phyloP scores from a whole-genome alignment of 345 rosid species.

The Salix dunnii region DNA sequence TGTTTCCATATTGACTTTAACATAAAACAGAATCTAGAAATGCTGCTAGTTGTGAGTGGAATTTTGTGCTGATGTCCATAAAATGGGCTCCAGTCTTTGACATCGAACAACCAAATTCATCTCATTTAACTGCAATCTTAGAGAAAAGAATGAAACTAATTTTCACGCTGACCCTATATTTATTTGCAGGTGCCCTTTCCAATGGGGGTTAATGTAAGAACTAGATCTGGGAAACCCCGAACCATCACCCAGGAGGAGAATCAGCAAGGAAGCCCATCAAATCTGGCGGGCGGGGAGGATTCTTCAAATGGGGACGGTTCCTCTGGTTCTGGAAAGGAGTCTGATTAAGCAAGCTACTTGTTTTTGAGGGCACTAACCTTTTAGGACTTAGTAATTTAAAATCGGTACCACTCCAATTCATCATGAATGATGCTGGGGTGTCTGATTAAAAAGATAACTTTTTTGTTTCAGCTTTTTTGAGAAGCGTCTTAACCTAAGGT shows the following conservation, averaged over 20 bases:
- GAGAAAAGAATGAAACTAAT: neutral
- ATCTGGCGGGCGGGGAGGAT: slow-evolving; percentile 30
- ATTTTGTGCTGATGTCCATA: neutral
- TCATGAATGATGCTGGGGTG: slow-evolving; percentile 2
- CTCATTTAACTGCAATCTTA: neutral
- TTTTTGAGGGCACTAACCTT: slow-evolving; percentile 31
- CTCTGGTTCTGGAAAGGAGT: slow-evolving; percentile 38
- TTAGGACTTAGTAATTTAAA: slow-evolving; percentile 9
- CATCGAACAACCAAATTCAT: neutral
- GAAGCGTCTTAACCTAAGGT: slow-evolving; percentile 14
- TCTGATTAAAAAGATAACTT: neutral
- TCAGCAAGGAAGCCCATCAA: slow-evolving; percentile 26
- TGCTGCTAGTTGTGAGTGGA: neutral
- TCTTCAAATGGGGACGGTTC: slow-evolving; percentile 31
- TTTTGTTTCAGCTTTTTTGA: neutral
- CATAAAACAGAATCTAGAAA: neutral
- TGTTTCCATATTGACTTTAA: neutral
- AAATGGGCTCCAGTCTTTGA: neutral
- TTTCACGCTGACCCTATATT: neutral
- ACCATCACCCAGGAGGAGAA: slow-evolving; percentile 26
- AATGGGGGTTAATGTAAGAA: slow-evolving; percentile 49
- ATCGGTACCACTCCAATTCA: slow-evolving; percentile 7
- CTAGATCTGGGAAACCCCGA: slow-evolving; percentile 43
- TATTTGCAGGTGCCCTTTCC: slow-evolving; percentile 58
- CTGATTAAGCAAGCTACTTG: slow-evolving; percentile 25